A percentile compares a stretch with the other conserved stretches of the same genome.
phyloP scores from a whole-genome alignment of 2,329 filamentous ascomycete genomes.

The Pyrenophora teres region DNA sequence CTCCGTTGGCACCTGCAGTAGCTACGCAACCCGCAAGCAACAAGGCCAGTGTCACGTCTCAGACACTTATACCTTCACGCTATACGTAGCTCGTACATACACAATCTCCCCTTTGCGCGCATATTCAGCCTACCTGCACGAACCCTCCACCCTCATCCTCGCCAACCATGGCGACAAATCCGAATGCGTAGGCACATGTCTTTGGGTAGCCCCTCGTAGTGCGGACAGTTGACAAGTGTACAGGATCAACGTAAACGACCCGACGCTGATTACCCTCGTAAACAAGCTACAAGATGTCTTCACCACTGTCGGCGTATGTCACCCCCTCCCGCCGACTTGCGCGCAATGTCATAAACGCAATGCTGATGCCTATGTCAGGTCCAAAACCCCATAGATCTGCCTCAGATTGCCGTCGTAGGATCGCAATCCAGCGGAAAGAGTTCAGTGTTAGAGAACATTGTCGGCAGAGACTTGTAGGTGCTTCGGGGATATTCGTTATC shows the following conservation, averaged over 20 bases:
- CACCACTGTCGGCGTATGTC: slow-evolving; percentile 83
- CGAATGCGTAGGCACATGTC: slow-evolving; percentile 46
- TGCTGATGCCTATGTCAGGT: slow-evolving; percentile 61
- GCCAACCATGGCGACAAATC: slow-evolving; percentile 49
- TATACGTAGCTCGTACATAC: slow-evolving; percentile 19
- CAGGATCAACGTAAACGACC: slow-evolving; percentile 75
- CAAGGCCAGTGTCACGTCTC: slow-evolving; percentile 15
- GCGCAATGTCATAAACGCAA: slow-evolving; percentile 11
- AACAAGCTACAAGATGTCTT: slow-evolving; percentile 99
- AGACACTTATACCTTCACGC: slow-evolving; percentile 28
- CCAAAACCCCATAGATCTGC: slow-evolving; percentile 98
- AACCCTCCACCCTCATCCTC: slow-evolving; percentile 7
- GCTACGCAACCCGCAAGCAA: slow-evolving; percentile 26
- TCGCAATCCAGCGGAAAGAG: slow-evolving; percentile 99
- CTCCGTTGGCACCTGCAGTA: slow-evolving; percentile 21
- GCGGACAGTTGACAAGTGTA: slow-evolving; percentile 34
- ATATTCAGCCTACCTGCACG: slow-evolving; percentile 7
- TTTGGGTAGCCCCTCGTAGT: slow-evolving; percentile 18
- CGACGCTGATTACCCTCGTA: slow-evolving; percentile 76
- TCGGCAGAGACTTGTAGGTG: slow-evolving; percentile 95
- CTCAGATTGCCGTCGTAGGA: slow-evolving; percentile 96
- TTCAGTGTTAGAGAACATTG: slow-evolving; percentile 98
- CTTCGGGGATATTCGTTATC: neutral
- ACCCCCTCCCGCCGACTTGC: neutral
- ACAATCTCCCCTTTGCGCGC: slow-evolving; percentile 2